Percentiles rank a stretch among this genome's conserved stretches.
phyloP scores from a whole-genome alignment of 2,329 filamentous ascomycete species.

The Clarireedia paspali region DNA sequence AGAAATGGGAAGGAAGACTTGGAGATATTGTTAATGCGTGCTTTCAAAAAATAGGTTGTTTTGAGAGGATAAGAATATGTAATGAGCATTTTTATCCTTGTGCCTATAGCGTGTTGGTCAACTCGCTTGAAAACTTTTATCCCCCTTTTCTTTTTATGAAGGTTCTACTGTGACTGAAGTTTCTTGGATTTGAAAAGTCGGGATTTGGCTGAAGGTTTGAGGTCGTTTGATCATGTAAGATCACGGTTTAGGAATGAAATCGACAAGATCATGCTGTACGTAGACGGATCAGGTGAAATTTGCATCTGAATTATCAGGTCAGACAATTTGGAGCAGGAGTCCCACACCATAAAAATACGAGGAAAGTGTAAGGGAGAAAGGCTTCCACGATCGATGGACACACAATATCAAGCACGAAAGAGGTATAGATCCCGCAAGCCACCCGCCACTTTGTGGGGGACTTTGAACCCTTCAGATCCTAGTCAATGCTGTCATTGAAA shows the following conservation, averaged over 20 bases:
- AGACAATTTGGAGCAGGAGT: too few relatives aligned
- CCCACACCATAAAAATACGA: neutral
- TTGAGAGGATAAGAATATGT: constrained; percentile 1
- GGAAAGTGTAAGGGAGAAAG: neutral
- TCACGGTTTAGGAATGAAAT: too few relatives aligned
- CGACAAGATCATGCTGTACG: too few relatives aligned
- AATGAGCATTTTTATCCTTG: constrained; percentile 1
- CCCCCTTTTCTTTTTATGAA: neutral
- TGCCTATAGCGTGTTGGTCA: neutral
- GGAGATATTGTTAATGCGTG: neutral
- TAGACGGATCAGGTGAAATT: too few relatives aligned
- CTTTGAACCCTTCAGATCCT: neutral
- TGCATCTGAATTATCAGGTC: too few relatives aligned
- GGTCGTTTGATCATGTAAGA: too few relatives aligned
- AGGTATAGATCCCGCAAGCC: constrained; percentile 2
- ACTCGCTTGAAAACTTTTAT: neutral
- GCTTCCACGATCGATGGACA: neutral
- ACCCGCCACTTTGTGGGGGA: constrained; percentile 5
- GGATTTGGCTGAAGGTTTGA: too few relatives aligned
- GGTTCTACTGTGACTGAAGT: neutral
- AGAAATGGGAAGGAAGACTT: neutral
- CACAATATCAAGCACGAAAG: neutral
- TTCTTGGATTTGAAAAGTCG: neutral
- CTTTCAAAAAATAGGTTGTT: neutral
- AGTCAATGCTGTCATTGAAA: constrained; percentile 6